Conservation (phyloP, 495 filamentous ascomycete genomes). For the Talaromyces liani region DNA sequence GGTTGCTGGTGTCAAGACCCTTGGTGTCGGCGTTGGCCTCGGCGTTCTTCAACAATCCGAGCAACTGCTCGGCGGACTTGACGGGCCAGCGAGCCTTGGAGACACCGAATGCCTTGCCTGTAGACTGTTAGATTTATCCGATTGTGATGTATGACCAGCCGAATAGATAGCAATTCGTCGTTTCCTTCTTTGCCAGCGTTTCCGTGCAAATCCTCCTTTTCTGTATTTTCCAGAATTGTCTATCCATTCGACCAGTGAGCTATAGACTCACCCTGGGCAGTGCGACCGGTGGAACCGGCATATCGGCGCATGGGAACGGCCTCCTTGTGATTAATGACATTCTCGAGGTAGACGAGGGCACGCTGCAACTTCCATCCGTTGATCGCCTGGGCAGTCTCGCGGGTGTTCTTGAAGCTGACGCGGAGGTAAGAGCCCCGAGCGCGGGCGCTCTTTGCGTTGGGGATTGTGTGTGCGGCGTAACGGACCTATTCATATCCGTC, state of each 20-base stretch:
- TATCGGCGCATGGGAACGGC: conserved; percentile 96
- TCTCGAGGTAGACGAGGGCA: conserved; percentile 90
- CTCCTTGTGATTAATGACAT: conserved; percentile 91
- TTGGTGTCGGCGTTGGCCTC: conserved; percentile 99
- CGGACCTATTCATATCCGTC: conserved; percentile 61
- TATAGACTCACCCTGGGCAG: conserved; percentile 96
- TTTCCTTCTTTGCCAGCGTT: too few species aligned
- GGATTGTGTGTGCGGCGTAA: conserved; percentile 90
- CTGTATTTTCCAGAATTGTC: too few species aligned
- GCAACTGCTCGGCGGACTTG: conserved; percentile 97
- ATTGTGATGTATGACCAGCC: not conserved
- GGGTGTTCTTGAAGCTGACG: conserved; percentile 99
- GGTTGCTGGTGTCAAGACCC: conserved; percentile 94
- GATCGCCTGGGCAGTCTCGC: conserved; percentile 97
- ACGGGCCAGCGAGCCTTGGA: conserved; percentile 94
- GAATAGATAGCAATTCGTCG: not conserved
- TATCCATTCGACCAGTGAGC: too few species aligned
- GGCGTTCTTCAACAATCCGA: conserved; percentile 96
- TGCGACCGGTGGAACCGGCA: conserved; percentile 85
- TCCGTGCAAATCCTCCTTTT: too few species aligned
- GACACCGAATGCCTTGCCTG: conserved; percentile 98
- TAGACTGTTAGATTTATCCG: conserved; percentile 11
- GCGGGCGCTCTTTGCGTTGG: conserved; percentile 87
- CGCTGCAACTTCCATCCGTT: conserved; percentile 98
- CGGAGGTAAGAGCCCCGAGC: conserved; percentile 97